A percentile compares a stretch with the other conserved stretches of the same genome.
These are phyloP conservation scores for Nemania abortiva DNA, from an alignment of 2,329 filamentous ascomycete species.

Conservation along the genomic window DNA sequence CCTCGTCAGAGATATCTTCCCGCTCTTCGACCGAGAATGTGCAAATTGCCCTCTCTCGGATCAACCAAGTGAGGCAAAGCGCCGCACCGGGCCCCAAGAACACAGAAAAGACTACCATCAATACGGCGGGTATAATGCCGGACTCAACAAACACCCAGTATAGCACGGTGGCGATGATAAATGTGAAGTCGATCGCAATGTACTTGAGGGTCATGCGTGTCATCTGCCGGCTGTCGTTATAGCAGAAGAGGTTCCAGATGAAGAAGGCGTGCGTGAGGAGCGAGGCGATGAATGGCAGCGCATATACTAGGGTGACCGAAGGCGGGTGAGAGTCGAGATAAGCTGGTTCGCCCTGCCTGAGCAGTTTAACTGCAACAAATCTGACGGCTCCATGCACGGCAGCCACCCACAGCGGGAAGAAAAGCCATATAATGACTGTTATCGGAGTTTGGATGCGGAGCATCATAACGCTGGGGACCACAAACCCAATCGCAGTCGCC, in stretches of 20 bases:
- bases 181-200: constrained; percentile 61
- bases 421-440: constrained; percentile 61
- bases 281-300: constrained; percentile 59
- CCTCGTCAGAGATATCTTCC: constrained; percentile 24
- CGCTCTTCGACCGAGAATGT: constrained; percentile 15
- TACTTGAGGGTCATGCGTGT: constrained; percentile 61
- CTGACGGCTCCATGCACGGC: constrained; percentile 55
- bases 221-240: constrained; percentile 63
- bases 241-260: constrained; percentile 55
- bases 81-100: constrained; percentile 55
- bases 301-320: constrained; percentile 59
- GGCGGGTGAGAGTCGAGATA: constrained; percentile 59
- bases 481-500: constrained; percentile 61
- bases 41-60: constrained; percentile 43
- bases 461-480: constrained; percentile 61
- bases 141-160: constrained; percentile 67
- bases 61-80: constrained; percentile 47
- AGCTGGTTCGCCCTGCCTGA: constrained; percentile 49
- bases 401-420: constrained; percentile 64
- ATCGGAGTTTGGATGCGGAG: constrained; percentile 56
- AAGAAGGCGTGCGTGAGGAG: constrained; percentile 58
- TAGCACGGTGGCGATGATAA: constrained; percentile 61
- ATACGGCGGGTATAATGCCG: constrained; percentile 54
- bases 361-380: constrained; percentile 43
- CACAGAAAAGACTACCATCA: constrained; percentile 46